Percentiles rank a stretch among this genome's conserved stretches.
Conservation (phyloP, 2,329 filamentous ascomycete genomes). For the Ophioceras dolichostomum region DNA sequence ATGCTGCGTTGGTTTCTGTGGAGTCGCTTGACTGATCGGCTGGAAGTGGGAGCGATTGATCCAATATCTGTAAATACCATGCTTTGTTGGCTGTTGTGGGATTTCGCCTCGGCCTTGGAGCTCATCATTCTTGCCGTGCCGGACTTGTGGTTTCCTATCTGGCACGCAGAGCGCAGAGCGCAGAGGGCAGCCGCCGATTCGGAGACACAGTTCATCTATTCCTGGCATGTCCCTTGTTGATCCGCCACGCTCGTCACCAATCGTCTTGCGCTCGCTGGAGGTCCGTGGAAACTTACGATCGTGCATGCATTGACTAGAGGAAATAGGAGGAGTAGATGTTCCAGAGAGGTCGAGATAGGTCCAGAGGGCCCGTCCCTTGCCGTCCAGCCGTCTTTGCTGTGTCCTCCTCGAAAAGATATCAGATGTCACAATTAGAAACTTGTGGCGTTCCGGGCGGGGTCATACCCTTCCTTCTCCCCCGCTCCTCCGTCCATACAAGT, state of each 20-base stretch:
- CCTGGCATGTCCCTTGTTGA: constrained; percentile 1
- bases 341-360: not conserved
- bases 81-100: not conserved
- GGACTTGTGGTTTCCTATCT: not conserved
- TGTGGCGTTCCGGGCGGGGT: not conserved
- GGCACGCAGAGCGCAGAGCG: no score
- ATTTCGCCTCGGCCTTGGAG: not conserved
- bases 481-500: not conserved
- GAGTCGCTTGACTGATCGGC: not conserved
- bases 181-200: no score
- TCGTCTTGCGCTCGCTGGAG: not conserved
- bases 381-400: not conserved
- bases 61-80: no score
- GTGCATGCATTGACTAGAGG: no score
- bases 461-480: no score
- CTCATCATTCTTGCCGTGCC: not conserved
- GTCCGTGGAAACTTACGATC: not conserved
- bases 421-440: not conserved
- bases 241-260: not conserved
- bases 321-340: no score
- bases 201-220: constrained; percentile 1
- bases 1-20: no score
- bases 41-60: no score
- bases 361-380: not conserved
- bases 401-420: not conserved